Conservation (phyloP, 352 stramenopile species). For the Pythium sukuiense region DNA sequence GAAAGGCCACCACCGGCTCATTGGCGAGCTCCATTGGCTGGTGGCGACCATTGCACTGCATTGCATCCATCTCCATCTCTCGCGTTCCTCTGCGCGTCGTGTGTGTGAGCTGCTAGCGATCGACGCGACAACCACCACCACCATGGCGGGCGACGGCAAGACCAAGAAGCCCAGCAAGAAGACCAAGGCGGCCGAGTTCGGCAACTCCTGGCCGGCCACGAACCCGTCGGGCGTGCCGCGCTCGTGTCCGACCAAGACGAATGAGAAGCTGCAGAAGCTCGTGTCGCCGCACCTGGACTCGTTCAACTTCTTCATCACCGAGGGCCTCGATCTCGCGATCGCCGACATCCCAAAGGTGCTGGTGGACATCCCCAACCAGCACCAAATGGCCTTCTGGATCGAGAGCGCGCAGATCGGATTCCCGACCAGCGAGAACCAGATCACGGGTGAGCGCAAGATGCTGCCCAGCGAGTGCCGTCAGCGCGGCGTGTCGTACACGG, state of each 20-base stretch:
- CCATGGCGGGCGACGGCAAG: slow-evolving; percentile 48
- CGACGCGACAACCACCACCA: slow-evolving; percentile 1
- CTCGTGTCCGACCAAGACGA: slow-evolving; percentile 70
- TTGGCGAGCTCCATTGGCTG: slow-evolving; percentile 18
- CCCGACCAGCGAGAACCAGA: slow-evolving; percentile 81
- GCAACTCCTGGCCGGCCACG: slow-evolving; percentile 73
- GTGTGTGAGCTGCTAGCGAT: neutral
- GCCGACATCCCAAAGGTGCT: slow-evolving; percentile 90
- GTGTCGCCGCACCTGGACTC: slow-evolving; percentile 97
- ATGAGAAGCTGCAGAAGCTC: slow-evolving; percentile 87
- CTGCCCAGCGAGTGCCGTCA: slow-evolving; percentile 96
- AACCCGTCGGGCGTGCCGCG: slow-evolving; percentile 79
- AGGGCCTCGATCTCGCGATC: slow-evolving; percentile 93
- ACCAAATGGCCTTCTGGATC: slow-evolving; percentile 86
- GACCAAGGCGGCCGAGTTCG: slow-evolving; percentile 35
- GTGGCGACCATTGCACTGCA: slow-evolving; percentile 15
- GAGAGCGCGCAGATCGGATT: slow-evolving; percentile 95
- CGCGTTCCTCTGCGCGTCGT: slow-evolving; percentile 1
- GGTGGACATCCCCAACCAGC: slow-evolving; percentile 88
- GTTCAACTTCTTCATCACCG: slow-evolving; percentile 98
- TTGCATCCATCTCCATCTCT: slow-evolving; percentile 1
- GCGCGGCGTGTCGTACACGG: slow-evolving; percentile 95
- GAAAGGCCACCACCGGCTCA: slow-evolving; percentile 22
- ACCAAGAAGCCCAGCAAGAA: slow-evolving; percentile 50
- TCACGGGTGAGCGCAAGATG: slow-evolving; percentile 84